Base-by-base conservation (phyloP, 169 alveolate genomes). In the Cyclospora cayetanensis region DNA sequence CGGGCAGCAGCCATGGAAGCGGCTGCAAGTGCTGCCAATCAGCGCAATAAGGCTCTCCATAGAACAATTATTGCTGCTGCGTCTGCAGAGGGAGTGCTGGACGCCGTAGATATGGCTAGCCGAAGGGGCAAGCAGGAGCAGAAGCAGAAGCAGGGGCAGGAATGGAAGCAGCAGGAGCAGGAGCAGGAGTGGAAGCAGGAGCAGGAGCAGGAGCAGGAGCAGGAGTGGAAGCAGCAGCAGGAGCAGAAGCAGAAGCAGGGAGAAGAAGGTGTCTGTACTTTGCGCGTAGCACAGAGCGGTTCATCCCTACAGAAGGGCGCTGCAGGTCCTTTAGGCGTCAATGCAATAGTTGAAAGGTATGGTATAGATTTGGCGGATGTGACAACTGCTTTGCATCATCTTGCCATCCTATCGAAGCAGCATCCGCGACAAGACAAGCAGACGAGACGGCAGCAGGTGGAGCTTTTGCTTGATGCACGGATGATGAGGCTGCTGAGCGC, bases 91-190 rank as follows among this genome's bases (percentile, higher is more conserved):
- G 60, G 41, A 20, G 63, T 37, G 84, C 84, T 37, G 84, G 63
- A 72, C 22, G 70, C 70, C 27, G 70, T 55, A 22, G 70, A 20
- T 15, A 22, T 29, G n/a, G 70, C 70, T 4, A 22, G 9, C 7
- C 9, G 7, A 22, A 20, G 29, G 27, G 9, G 9, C n/a, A 15
- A 15, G 15, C n/a, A 46, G 60, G 60, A 46, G 60, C 60, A 46
- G 60, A 9, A 55, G 27, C 34, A 55, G 70, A 53, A 72, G 85
- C 85, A 74, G 65, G 65, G 41, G 85, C 85, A 74, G 85, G 65
- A 74, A 53, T 29, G n/a, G 70, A 15, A 15, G 15, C 84, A 72
- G 85, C 85, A 74, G 65, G 65, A 74, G 85, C 85, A 74, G 85
- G 65, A 74, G 83, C 70, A 55, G 70, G 55, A 15, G 15, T 9